Evolutionary conservation across 139 green algal genomes (phyloP).

Genomic region (Raphidocelis subcapitata): DNA sequence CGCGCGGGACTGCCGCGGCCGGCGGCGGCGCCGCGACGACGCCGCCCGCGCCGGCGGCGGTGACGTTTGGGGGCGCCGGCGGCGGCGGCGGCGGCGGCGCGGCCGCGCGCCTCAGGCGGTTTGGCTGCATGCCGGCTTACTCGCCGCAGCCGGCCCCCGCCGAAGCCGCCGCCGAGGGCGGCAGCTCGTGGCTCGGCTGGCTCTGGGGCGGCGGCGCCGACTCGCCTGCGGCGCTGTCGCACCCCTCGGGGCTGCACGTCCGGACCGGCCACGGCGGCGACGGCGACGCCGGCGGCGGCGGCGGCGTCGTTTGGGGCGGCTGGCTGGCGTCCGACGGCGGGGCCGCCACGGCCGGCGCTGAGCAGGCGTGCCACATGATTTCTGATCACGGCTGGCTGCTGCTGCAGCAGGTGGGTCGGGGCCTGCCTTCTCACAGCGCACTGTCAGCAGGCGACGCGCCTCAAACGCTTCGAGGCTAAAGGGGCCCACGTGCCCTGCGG

Average conservation of each 20-base stretch:
- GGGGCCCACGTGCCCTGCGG: background rate
- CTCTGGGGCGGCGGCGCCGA: constrained; percentile 15
- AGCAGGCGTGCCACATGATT: constrained; percentile 40
- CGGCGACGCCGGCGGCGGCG: background rate
- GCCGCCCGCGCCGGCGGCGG: background rate
- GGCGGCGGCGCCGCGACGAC: background rate
- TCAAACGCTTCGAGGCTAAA: background rate
- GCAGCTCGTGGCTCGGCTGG: constrained; percentile 38
- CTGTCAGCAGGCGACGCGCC: background rate
- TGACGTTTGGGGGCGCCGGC: background rate
- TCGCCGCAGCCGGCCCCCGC: too few species aligned
- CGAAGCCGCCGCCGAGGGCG: constrained; percentile 9
- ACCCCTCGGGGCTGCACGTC: constrained; percentile 9
- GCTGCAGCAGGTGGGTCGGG: constrained; percentile 42
- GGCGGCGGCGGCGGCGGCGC: background rate
- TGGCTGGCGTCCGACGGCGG: background rate
- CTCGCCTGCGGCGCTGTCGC: constrained; percentile 5
- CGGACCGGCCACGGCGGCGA: background rate
- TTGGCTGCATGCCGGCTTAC: constrained; percentile 5
- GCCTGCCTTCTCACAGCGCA: background rate
- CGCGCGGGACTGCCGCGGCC: background rate
- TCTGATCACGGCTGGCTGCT: constrained; percentile 53
- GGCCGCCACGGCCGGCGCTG: constrained; percentile 13
- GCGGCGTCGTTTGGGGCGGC: background rate
- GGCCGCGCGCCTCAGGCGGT: background rate